Evolutionary conservation across 2,329 filamentous ascomycete species (phyloP).

Genomic region (Claviceps fusiformis): DNA sequence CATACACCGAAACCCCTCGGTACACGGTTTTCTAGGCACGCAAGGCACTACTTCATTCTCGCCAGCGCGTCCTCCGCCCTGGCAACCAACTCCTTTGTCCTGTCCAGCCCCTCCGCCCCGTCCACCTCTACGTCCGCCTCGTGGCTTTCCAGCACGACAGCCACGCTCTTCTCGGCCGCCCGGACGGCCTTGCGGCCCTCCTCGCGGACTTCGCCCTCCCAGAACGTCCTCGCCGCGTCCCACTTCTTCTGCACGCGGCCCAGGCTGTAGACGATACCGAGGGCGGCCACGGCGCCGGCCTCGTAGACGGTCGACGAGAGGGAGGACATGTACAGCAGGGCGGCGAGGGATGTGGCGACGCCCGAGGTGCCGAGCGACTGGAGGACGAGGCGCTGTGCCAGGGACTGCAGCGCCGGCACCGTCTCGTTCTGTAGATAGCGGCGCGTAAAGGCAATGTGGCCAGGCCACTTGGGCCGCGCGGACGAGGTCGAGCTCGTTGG

Average conservation of each 20-base stretch:
- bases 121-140: constrained; percentile 9
- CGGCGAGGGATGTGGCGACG: constrained; percentile 40
- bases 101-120: constrained; percentile 19
- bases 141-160: constrained; percentile 27
- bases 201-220: constrained; percentile 54
- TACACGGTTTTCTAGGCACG: background rate
- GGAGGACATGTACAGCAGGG: constrained; percentile 42
- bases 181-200: constrained; percentile 50
- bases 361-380: constrained; percentile 63
- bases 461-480: constrained; percentile 47
- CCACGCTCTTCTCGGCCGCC: constrained; percentile 39
- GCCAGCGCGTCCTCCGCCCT: constrained; percentile 35
- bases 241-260: constrained; percentile 47
- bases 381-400: constrained; percentile 61
- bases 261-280: constrained; percentile 47
- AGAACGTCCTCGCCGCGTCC: constrained; percentile 45
- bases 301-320: constrained; percentile 43
- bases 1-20: too few relatives aligned
- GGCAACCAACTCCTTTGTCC: constrained; percentile 30
- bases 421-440: constrained; percentile 51
- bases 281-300: constrained; percentile 45
- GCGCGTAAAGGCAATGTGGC: constrained; percentile 60
- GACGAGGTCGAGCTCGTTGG: constrained; percentile 8
- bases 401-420: constrained; percentile 55
- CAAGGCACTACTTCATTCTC: constrained; percentile 27